phyloP scores from a whole-genome alignment of 2,329 filamentous ascomycete species.

The Rosellinia necatrix region DNA sequence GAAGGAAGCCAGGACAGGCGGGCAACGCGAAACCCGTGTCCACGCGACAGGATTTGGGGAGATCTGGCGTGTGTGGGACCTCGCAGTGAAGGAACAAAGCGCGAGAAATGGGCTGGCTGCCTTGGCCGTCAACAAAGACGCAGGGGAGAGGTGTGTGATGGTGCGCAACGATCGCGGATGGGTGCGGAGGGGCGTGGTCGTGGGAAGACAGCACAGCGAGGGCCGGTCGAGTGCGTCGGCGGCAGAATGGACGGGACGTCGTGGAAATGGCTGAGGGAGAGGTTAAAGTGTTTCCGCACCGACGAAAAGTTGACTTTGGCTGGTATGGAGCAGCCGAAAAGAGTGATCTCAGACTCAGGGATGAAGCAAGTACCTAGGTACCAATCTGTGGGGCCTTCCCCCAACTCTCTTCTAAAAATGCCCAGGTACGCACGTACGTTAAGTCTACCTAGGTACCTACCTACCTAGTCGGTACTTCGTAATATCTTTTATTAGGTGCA shows the following conservation, averaged over 20 bases:
- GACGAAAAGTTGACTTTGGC: slow-evolving; percentile 40
- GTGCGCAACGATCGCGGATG: slow-evolving; percentile 31
- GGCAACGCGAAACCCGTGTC: slow-evolving; percentile 41
- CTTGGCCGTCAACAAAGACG: slow-evolving; percentile 25
- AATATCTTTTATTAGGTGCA: too few relatives aligned
- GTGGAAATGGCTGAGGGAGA: slow-evolving; percentile 33
- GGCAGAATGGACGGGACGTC: slow-evolving; percentile 17
- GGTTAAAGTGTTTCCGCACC: slow-evolving; percentile 32
- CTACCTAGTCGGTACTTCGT: too few relatives aligned
- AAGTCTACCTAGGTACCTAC: background rate
- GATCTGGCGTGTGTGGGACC: slow-evolving; percentile 42
- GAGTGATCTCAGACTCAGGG: slow-evolving; percentile 30
- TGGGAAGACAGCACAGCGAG: slow-evolving; percentile 21
- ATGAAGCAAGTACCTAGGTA: slow-evolving; percentile 22
- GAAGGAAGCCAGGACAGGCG: slow-evolving; percentile 13
- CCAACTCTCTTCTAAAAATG: background rate
- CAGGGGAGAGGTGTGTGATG: slow-evolving; percentile 8
- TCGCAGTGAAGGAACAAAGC: slow-evolving; percentile 30
- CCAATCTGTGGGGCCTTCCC: background rate
- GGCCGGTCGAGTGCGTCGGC: slow-evolving; percentile 26
- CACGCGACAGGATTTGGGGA: slow-evolving; percentile 43
- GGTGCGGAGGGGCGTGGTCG: slow-evolving; percentile 22
- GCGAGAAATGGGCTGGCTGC: slow-evolving; percentile 15
- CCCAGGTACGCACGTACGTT: too few relatives aligned
- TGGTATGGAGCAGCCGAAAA: slow-evolving; percentile 35